These are phyloP conservation scores for Tephrocybe sp. DNA, from an alignment of 768 basidiomycete genomes.

Conservation along the genomic window DNA sequence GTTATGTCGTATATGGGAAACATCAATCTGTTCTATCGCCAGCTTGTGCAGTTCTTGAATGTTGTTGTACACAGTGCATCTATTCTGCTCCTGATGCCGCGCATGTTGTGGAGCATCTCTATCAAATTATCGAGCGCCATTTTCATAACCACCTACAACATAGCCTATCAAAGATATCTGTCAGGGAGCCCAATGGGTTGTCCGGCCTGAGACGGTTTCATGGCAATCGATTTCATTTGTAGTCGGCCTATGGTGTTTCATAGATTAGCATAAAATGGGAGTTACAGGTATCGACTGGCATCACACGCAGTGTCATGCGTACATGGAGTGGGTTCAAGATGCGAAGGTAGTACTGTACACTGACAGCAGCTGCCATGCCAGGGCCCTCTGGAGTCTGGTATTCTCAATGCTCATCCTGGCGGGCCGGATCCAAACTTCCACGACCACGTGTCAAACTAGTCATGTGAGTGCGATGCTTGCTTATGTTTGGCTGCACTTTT, in stretches of 20 bases:
- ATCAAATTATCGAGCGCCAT: not conserved
- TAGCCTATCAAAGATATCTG: not conserved
- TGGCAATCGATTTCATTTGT: not conserved
- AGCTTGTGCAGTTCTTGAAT: not conserved
- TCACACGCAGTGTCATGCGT: not conserved
- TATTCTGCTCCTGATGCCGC: not conserved
- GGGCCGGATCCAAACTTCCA: not conserved
- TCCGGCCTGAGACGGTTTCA: not conserved
- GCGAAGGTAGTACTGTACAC: not conserved
- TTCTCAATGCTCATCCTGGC: no score
- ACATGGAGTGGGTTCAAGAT: not conserved
- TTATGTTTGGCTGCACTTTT: constrained; percentile 39
- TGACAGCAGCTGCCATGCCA: no score
- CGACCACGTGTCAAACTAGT: not conserved
- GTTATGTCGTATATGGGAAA: not conserved
- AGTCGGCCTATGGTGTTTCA: not conserved
- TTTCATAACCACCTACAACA: no score
- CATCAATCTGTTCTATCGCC: not conserved
- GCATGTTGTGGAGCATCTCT: constrained; percentile 5
- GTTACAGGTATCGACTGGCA: no score
- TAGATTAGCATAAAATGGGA: not conserved
- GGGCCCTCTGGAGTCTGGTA: no score
- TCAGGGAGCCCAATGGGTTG: not conserved
- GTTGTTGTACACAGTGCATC: not conserved
- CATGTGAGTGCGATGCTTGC: constrained; percentile 21